Base-by-base conservation (phyloP, 2,329 filamentous ascomycete species). In the Penicillium sp. region DNA sequence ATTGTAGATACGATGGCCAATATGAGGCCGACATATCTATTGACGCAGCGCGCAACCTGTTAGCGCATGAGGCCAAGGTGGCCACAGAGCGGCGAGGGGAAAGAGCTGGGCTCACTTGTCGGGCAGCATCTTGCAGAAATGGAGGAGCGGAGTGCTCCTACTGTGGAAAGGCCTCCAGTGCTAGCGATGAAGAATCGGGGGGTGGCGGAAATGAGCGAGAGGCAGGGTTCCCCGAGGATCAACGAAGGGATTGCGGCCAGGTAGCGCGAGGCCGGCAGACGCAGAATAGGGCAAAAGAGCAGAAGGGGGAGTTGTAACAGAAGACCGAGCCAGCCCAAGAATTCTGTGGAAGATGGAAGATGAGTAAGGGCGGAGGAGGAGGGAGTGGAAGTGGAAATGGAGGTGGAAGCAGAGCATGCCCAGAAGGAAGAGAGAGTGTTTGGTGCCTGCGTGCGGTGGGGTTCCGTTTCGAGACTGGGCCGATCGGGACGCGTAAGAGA, bases 1-100 rank as follows among this genome's bases (percentile, higher is more conserved):
- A 78, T 69, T 41, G 76, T 78, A n/a, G 75, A 78, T 40, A 72
- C 52, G 51, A 78, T 75, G 67, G 76, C 76, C 61, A 78, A 60
- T 46, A 72, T 65, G 46, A 78, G 68, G 51, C 76, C 76, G 54
- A 78, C 69, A 66, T 78, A 78, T 67, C 75, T 78, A 45, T 30
- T 53, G 53, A 24, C 29, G 55, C 23, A 50, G 40, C 51, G 59
- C 56, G 53, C 50, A 46, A 36, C 37, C 18, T 41, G 59, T 66
- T 60, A 66, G 60, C 44, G 49, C 51, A 51, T 51, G 44, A 53
- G 47, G 41, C 46, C 53, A 56, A 21, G 23, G 49, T 56, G 55
- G 47, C 50, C 53, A 36, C 33, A 49, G n/a, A 42, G 39, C 44
- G 47, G 48, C 29, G 17, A 34, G 21, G 32, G 18, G 27, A 40